Evolutionary conservation across 1,284 basidiomycete genomes (phyloP).

Genomic region (Porodaedalea pini): DNA sequence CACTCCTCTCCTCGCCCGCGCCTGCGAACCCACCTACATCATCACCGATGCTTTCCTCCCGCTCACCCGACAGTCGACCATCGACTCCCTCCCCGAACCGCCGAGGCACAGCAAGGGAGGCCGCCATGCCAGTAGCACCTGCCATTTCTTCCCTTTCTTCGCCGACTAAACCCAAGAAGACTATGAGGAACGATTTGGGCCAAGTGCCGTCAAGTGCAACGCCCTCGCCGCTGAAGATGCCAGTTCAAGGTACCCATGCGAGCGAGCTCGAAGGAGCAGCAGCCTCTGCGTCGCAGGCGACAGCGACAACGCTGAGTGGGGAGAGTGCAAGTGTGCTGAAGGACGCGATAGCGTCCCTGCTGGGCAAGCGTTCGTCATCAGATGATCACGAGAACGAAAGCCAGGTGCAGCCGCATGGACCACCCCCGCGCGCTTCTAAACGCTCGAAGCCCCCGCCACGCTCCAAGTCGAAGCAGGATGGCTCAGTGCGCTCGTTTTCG

Average conservation of each 20-base stretch:
- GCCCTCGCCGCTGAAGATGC: constrained; percentile 25
- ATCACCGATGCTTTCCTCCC: not conserved
- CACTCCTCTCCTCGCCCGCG: constrained; percentile 12
- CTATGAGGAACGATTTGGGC: not conserved
- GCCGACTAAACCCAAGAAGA: constrained; percentile 1
- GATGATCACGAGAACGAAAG: constrained; percentile 35
- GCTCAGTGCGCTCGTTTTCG: constrained; percentile 1
- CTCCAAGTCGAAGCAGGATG: constrained; percentile 9
- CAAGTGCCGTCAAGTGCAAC: constrained; percentile 16
- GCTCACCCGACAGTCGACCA: not conserved
- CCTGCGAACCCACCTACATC: not conserved
- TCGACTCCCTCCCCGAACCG: constrained; percentile 2
- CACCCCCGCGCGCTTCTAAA: not conserved
- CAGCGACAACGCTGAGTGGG: constrained; percentile 33
- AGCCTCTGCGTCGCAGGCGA: constrained; percentile 23
- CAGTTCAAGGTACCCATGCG: constrained; percentile 20
- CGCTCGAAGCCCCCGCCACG: constrained; percentile 1
- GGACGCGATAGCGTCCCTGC: constrained; percentile 58
- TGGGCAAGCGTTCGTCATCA: constrained; percentile 57
- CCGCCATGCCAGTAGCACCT: too few relatives aligned
- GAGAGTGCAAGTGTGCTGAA: constrained; percentile 51
- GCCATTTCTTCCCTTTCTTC: not conserved
- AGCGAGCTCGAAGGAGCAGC: constrained; percentile 7
- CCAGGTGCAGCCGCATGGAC: not conserved
- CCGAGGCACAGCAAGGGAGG: not conserved